Base-by-base conservation (phyloP, 345 rosid species). In the Populus davidiana region DNA sequence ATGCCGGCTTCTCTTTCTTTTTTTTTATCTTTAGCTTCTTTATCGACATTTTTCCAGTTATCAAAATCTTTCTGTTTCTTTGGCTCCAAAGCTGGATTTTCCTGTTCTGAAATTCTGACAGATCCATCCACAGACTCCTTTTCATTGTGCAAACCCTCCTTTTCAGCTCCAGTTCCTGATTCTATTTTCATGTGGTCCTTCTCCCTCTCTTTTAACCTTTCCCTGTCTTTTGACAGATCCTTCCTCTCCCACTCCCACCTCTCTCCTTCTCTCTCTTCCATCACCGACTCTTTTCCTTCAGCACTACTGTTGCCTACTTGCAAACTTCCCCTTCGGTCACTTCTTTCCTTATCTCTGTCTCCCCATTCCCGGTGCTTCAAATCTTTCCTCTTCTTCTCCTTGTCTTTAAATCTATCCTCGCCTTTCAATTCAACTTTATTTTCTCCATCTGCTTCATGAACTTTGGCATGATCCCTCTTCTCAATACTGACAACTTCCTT, bases 351-450 rank as follows among this genome's bases (percentile, higher is more conserved):
- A 64, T 96, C 98, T 80, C 92, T 85, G 75, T 95, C 99, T 11
- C 90, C 96, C 94, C 97, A 92, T 52, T 96, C 99, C 67, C 93
- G 83, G 67, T 86, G 90, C 86, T 90, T 96, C 35, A 79, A 70
- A 66, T 96, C 99, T 85, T 93, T 96, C 83, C 95, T 85, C 81
- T 92, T 96, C 83, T 89, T 92, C 62, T 96, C 99, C 83, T 92
- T 96, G 47, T 93, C 99, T 80, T 92, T 96, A 83, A 86, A 88
- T 75, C 89, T 88, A 78, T 96, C 99, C 29, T 96, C 99, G n/a
- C 83, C 84, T 86, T 91, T 96, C 11, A 77, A 72, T 80, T 92
- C 98, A 82, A 89, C 81, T 85, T 88, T 94, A 80, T 92, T 92
- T 83, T 94, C 99, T n/a, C 95, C 99, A 61, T 87, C 88, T 2